Percentiles rank a stretch among this genome's conserved stretches.
These are phyloP conservation scores for Anthracocystis setariae DNA, from an alignment of 1,284 basidiomycete genomes.

Conservation along the genomic window DNA sequence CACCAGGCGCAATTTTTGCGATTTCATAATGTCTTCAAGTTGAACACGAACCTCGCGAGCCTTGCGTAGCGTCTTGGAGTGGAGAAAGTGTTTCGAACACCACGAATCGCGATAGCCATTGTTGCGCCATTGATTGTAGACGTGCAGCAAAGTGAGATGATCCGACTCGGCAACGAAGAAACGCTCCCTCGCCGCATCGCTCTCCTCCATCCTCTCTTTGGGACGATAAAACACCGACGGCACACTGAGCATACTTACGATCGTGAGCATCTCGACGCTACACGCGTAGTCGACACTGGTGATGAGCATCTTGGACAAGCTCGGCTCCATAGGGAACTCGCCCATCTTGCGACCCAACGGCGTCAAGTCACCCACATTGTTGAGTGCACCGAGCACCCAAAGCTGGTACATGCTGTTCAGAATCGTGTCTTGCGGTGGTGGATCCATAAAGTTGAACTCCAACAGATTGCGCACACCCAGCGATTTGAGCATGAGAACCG, in stretches of 20 bases:
- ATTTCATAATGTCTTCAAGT: conserved; percentile 97
- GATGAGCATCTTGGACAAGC: conserved; percentile 98
- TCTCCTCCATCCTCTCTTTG: conserved; percentile 93
- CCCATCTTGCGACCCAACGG: conserved; percentile 93
- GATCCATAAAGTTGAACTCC: conserved; percentile 99
- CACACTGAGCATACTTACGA: conserved; percentile 98
- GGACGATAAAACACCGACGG: conserved; percentile 92
- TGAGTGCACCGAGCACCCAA: conserved; percentile 96
- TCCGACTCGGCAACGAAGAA: conserved; percentile 99
- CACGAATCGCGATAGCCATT: conserved; percentile 91
- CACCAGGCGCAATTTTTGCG: conserved; percentile 90
- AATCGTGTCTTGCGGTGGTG: conserved; percentile 75
- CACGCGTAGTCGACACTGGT: conserved; percentile 92
- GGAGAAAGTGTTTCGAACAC: conserved; percentile 92
- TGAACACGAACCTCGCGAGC: conserved; percentile 95
- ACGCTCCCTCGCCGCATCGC: conserved; percentile 94
- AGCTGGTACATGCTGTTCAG: conserved; percentile 97
- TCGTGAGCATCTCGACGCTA: conserved; percentile 94
- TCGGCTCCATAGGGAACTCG: conserved; percentile 83
- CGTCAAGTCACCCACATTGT: conserved; percentile 97
- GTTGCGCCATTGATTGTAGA: conserved; percentile 97
- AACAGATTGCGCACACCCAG: conserved; percentile 93
- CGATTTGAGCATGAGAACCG: conserved; percentile 92
- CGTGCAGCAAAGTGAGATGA: conserved; percentile 92
- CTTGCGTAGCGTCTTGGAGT: conserved; percentile 93